phyloP scores from a whole-genome alignment of 495 filamentous ascomycete genomes.

The Daldinia bambusicola region DNA sequence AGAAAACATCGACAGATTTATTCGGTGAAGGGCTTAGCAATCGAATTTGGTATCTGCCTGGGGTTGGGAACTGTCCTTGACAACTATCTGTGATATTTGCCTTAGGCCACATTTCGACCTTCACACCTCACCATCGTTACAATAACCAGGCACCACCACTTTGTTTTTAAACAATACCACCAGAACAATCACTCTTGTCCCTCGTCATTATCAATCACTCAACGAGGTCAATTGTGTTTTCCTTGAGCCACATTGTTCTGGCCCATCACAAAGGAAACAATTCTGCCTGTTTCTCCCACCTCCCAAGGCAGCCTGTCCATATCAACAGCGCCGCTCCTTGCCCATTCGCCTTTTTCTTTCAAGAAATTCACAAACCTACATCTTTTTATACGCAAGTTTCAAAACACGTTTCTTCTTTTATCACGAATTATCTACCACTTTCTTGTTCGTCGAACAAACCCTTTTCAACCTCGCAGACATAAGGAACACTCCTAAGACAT shows the following conservation, averaged over 20 bases:
- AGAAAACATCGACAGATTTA: constrained; percentile 3
- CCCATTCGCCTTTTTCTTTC: constrained; percentile 22
- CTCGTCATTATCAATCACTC: constrained; percentile 27
- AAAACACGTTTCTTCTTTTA: constrained; percentile 3
- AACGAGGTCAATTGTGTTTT: constrained; percentile 36
- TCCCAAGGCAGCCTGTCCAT: background rate
- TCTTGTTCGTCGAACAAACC: constrained; percentile 15
- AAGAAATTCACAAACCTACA: constrained; percentile 28
- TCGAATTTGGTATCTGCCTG: background rate
- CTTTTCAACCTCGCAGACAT: constrained; percentile 6
- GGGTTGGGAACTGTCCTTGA: background rate
- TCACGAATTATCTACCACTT: background rate
- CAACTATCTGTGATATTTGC: background rate
- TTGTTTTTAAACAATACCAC: constrained; percentile 21
- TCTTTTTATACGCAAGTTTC: constrained; percentile 24
- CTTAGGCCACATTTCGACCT: background rate
- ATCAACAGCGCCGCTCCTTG: constrained; percentile 12
- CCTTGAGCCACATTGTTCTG: constrained; percentile 10
- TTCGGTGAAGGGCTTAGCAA: constrained; percentile 12
- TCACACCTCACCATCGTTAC: constrained; percentile 16
- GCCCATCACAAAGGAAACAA: constrained; percentile 40
- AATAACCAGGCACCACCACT: constrained; percentile 16
- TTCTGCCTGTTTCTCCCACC: constrained; percentile 35
- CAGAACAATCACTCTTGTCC: constrained; percentile 24
- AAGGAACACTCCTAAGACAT: constrained; percentile 7